Conservation (phyloP, 805 yeast species). For the Cyberlindnera euphorbiiphila region DNA sequence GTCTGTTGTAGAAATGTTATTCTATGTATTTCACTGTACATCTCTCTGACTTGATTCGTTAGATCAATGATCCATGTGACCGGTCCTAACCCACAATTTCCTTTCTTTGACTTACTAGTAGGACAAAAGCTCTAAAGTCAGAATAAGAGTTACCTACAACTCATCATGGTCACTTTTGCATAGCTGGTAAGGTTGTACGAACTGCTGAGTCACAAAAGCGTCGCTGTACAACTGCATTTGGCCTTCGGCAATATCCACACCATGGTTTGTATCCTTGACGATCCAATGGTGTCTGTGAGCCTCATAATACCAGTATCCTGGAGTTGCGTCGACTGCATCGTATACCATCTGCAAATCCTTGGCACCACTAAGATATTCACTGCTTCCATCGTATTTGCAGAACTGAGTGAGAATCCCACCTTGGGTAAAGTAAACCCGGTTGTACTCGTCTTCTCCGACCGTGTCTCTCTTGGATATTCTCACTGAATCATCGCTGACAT, state of each 20-base stretch:
- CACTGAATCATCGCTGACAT: not conserved
- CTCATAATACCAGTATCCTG: conserved; percentile 2
- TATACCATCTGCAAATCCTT: conserved; percentile 3
- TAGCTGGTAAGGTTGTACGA: not conserved
- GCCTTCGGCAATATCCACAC: not conserved
- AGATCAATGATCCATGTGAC: no score
- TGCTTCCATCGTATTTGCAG: conserved; percentile 2
- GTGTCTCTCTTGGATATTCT: not conserved
- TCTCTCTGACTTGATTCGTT: no score
- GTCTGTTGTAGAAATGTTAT: no score
- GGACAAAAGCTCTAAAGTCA: no score
- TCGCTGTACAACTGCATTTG: not conserved
- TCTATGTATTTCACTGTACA: no score
- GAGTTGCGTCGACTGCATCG: not conserved
- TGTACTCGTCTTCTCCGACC: conserved; percentile 2
- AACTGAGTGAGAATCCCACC: not conserved
- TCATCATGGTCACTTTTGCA: not conserved
- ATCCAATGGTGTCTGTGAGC: conserved; percentile 2
- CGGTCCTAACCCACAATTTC: no score
- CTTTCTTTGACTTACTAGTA: no score
- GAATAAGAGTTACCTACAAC: not conserved
- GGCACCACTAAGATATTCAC: not conserved
- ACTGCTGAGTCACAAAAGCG: not conserved
- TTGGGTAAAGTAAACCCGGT: conserved; percentile 1
- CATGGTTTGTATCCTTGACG: conserved; percentile 1